Evolutionary conservation across 805 yeast species (phyloP).

Genomic region (Candida cerambycidarum): DNA sequence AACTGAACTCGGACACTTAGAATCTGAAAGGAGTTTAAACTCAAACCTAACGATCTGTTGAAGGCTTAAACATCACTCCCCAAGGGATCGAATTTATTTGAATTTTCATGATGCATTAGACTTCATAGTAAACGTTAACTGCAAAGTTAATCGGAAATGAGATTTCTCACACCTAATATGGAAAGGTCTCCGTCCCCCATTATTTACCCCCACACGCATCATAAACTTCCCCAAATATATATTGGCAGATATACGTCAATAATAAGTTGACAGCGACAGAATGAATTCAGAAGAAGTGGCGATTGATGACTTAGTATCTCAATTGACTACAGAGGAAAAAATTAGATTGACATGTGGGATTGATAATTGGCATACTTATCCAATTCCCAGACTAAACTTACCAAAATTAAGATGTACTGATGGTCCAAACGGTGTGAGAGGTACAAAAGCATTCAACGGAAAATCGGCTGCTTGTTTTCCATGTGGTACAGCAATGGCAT

Average conservation of each 20-base stretch:
- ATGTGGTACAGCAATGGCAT: constrained; percentile 34
- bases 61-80: too few relatives aligned
- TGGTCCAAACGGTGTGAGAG: constrained; percentile 37
- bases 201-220: constrained; percentile 5
- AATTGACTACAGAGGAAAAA: constrained; percentile 28
- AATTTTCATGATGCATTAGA: too few relatives aligned
- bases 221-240: not conserved
- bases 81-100: too few relatives aligned
- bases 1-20: too few relatives aligned
- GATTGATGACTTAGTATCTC: constrained; percentile 22
- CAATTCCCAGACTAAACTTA: constrained; percentile 38
- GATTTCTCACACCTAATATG: not conserved
- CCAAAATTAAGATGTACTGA: constrained; percentile 46
- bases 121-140: not conserved
- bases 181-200: constrained; percentile 10
- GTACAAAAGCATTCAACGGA: constrained; percentile 28
- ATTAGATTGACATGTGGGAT: constrained; percentile 29
- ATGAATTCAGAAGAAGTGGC: not conserved
- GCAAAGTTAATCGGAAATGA: constrained; percentile 1
- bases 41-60: too few relatives aligned
- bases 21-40: too few relatives aligned
- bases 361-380: constrained; percentile 53
- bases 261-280: not conserved
- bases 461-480: constrained; percentile 34
- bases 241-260: too few relatives aligned